Conservation (phyloP, 768 basidiomycete genomes). For the Calocybe cyanea region DNA sequence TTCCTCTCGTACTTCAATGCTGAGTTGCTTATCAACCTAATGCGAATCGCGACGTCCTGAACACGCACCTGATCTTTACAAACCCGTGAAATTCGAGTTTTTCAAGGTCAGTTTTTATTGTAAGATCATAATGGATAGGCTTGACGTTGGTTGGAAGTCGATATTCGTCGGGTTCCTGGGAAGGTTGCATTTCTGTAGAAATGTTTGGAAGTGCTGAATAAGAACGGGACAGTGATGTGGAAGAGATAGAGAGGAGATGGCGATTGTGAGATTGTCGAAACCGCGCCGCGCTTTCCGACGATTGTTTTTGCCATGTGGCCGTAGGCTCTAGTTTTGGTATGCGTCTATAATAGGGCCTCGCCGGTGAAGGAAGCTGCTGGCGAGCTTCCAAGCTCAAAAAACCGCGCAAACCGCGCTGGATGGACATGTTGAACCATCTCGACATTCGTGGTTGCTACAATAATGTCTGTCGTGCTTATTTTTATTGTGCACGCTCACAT, state of each 20-base stretch:
- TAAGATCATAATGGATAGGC: constrained; percentile 76
- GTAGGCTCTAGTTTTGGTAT: too few relatives aligned
- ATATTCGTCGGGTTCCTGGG: constrained; percentile 32
- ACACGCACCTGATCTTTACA: constrained; percentile 62
- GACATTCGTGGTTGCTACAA: constrained; percentile 9
- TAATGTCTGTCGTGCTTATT: too few relatives aligned
- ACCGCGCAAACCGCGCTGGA: constrained; percentile 1
- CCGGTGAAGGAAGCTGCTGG: background rate
- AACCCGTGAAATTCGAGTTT: constrained; percentile 73
- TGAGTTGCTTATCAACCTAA: constrained; percentile 21
- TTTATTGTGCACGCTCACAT: too few relatives aligned
- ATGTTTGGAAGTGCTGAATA: constrained; percentile 22
- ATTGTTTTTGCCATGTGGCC: constrained; percentile 9
- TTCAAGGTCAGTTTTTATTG: constrained; percentile 78
- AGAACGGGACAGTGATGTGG: constrained; percentile 12
- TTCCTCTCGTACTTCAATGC: constrained; percentile 59
- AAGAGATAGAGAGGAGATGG: constrained; percentile 14
- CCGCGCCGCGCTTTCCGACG: constrained; percentile 8
- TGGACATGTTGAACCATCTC: constrained; percentile 8
- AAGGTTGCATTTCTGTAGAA: constrained; percentile 20
- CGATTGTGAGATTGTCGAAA: constrained; percentile 15
- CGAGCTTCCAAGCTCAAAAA: background rate
- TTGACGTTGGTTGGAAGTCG: constrained; percentile 66
- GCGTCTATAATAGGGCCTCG: background rate
- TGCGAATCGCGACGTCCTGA: background rate